A percentile compares a stretch with the other conserved stretches of the same genome.
Evolutionary conservation across 257 asterid genomes (phyloP).

Genomic region (Salvia splendens): DNA sequence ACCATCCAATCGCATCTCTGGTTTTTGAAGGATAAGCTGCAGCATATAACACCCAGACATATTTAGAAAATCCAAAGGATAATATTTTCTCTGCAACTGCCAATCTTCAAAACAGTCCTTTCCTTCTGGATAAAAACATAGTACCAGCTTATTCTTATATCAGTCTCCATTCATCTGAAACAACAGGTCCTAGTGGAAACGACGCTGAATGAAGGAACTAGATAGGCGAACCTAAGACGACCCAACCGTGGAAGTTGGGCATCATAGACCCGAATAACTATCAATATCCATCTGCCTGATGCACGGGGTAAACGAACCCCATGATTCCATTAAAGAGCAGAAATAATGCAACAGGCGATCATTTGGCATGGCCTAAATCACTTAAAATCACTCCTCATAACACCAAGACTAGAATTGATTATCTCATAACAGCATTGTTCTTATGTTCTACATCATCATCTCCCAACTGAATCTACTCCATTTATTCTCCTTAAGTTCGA

Average conservation of each 20-base stretch:
- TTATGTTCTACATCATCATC: not conserved
- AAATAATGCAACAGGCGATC: not conserved
- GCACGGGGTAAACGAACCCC: not conserved
- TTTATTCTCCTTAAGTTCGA: slow-evolving; percentile 1
- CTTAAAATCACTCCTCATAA: not conserved
- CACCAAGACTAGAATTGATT: not conserved
- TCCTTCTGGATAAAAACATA: not conserved
- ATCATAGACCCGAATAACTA: no score
- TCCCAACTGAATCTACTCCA: not conserved
- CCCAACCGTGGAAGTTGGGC: not conserved
- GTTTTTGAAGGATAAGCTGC: slow-evolving; percentile 66
- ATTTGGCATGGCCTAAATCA: not conserved
- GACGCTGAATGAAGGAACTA: not conserved
- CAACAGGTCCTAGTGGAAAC: not conserved
- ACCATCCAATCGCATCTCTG: slow-evolving; percentile 74
- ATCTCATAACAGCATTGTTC: no score
- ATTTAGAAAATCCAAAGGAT: not conserved
- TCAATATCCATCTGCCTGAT: not conserved
- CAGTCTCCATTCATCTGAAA: slow-evolving; percentile 5
- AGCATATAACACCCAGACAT: slow-evolving; percentile 28
- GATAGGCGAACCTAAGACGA: not conserved
- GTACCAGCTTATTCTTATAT: not conserved
- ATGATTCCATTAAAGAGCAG: not conserved
- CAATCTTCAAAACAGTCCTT: not conserved
- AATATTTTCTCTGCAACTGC: not conserved